Evolutionary conservation across 75 land plant genomes (phyloP).

Genomic region (Cryptomeria japonica): DNA sequence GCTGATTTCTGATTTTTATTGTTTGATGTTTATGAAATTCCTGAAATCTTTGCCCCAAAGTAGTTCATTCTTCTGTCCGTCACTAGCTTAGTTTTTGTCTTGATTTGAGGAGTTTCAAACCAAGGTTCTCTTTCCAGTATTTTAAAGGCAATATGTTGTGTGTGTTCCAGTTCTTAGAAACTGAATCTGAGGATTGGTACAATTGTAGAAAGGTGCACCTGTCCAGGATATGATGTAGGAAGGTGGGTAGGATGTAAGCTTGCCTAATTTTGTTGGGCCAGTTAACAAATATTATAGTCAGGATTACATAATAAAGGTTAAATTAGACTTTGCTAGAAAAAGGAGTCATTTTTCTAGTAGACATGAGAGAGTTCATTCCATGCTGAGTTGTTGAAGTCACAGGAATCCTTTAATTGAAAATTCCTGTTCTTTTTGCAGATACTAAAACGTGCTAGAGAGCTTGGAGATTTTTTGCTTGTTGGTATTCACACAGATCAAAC

Average conservation of each 20-base stretch:
- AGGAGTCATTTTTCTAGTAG: not conserved
- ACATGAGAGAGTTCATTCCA: not conserved
- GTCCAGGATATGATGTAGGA: not conserved
- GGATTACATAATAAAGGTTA: not conserved
- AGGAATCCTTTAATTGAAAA: not conserved
- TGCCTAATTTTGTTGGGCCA: not conserved
- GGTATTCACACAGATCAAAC: constrained; percentile 96
- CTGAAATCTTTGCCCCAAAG: too few species aligned
- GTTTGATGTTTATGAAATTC: too few species aligned
- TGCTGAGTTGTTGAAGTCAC: not conserved
- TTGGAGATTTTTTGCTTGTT: constrained; percentile 96
- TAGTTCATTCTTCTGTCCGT: too few species aligned
- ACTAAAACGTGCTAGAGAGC: constrained; percentile 67
- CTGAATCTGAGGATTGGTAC: not conserved
- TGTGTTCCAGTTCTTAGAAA: not conserved
- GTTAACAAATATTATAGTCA: not conserved
- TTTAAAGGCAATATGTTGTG: not conserved
- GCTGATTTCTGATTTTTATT: too few species aligned
- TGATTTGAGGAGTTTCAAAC: not conserved
- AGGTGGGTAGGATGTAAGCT: not conserved
- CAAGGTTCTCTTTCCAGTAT: not conserved
- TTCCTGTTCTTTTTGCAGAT: constrained; percentile 46
- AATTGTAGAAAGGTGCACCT: not conserved
- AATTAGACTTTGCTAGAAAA: not conserved
- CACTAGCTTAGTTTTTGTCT: too few species aligned